These are phyloP conservation scores for Martiniozyma abietophila DNA, from an alignment of 805 yeast species.

Conservation along the genomic window DNA sequence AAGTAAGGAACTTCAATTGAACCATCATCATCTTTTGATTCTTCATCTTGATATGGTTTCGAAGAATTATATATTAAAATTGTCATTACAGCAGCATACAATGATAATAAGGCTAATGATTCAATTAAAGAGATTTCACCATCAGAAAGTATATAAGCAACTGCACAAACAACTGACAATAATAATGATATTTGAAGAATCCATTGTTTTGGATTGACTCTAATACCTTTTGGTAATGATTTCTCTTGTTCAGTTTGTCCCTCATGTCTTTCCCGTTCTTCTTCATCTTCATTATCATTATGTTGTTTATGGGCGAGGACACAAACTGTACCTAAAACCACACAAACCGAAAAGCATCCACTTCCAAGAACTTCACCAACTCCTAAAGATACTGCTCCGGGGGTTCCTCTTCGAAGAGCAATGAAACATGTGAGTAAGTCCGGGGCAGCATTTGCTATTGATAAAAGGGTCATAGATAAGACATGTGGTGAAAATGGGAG, in stretches of 20 bases:
- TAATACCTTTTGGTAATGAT: too few species aligned
- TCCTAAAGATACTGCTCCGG: constrained; percentile 40
- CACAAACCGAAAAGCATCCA: constrained; percentile 41
- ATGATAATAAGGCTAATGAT: constrained; percentile 29
- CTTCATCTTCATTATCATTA: neutral
- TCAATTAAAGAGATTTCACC: constrained; percentile 47
- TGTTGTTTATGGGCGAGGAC: constrained; percentile 13
- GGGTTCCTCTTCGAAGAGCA: constrained; percentile 55
- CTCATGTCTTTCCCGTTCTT: too few species aligned
- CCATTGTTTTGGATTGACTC: constrained; percentile 3
- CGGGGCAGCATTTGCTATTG: constrained; percentile 89
- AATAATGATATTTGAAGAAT: neutral
- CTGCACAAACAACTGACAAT: neutral
- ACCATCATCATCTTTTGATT: neutral
- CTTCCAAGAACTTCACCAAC: constrained; percentile 47
- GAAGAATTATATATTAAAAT: neutral
- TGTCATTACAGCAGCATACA: neutral
- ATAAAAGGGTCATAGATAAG: constrained; percentile 55
- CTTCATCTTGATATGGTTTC: constrained; percentile 2
- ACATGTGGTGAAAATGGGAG: constrained; percentile 5
- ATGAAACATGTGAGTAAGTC: constrained; percentile 79
- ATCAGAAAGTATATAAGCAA: constrained; percentile 36
- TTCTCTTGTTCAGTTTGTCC: too few species aligned
- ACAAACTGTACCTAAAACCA: constrained; percentile 42
- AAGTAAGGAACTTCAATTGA: neutral